Base-by-base conservation (phyloP, 371 early-diverging fungal species). In the Nosema muscidifuracis region DNA sequence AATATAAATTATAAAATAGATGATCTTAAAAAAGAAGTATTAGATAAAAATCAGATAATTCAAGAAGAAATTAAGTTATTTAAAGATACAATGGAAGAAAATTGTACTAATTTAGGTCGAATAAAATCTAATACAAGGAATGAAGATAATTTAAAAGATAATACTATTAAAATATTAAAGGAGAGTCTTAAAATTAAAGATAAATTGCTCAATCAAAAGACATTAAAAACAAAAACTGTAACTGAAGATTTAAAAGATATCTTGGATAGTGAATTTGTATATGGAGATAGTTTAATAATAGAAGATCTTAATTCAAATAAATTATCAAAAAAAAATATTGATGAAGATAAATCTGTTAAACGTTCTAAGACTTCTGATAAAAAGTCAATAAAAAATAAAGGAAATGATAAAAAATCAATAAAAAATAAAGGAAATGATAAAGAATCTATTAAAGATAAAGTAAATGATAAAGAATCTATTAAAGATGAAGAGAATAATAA, bases 1-100 rank as follows among this genome's bases (percentile, higher is more conserved):
- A n/a, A n/a, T 7, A 6, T 53, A 33, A 57, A 50, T 22, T 61
- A 76, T 56, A 70, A 66, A 64, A 36, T 51, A 13, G 67, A 61
- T 56, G 61, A 71, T 40, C 67, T 68, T 24, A 76, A 78, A 47
- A 74, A 71, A 31, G 81, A 81, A 58, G 61, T 69, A n/a, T 24
- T 47, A 15, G 31, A 58, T 7, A 56, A 78, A n/a, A 73, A 76
- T 43, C 16, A 30, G 13, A 22, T 64, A 33, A 67, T 73, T 22
- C 62, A 76, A 4, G 74, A 81, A 47, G 78, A 73, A 55, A 74
- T 73, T 31, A 60, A 42, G 16, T 24, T 47, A 36, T 15, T 74
- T 31, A 68, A 75, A 31, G 31, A 63, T 28, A 3, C 61, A 16
- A 20, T 38, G 28, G 12, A 42, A 33, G 50, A 73, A 55, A 36